Conservation (phyloP, 768 basidiomycete genomes). For the Melanogaster broomeanus region DNA sequence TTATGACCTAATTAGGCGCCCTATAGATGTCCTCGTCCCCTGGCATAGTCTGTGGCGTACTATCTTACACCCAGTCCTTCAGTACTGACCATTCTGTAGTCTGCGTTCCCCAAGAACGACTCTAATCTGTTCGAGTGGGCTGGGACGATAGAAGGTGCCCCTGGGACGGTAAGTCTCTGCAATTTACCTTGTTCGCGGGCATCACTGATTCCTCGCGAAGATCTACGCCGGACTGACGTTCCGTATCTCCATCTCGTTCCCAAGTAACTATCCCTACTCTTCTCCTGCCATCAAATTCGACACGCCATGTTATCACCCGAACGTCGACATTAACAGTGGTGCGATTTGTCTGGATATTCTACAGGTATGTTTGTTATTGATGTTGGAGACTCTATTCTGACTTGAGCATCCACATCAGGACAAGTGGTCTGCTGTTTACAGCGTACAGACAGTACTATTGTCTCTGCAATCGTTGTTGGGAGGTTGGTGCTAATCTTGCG, state of each 20-base stretch:
- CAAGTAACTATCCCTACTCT: constrained; percentile 85
- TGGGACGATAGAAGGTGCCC: constrained; percentile 82
- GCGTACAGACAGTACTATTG: constrained; percentile 85
- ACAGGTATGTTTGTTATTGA: constrained; percentile 50
- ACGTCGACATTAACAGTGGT: constrained; percentile 77
- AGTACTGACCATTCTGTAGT: constrained; percentile 44
- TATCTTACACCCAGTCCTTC: neutral
- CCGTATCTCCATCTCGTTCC: constrained; percentile 84
- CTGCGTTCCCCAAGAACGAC: constrained; percentile 87
- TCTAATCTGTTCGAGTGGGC: constrained; percentile 89
- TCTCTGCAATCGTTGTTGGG: constrained; percentile 88
- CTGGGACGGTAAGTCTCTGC: constrained; percentile 53
- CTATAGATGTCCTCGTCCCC: constrained; percentile 85
- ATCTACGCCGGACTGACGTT: constrained; percentile 80
- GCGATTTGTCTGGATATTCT: constrained; percentile 88
- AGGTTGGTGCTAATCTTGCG: constrained; percentile 48
- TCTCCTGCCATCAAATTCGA: constrained; percentile 87
- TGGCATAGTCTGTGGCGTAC: constrained; percentile 63
- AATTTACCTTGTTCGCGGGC: neutral
- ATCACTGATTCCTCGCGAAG: constrained; percentile 35
- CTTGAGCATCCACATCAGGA: constrained; percentile 49
- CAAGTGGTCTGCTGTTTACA: constrained; percentile 93
- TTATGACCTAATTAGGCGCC: constrained; percentile 5
- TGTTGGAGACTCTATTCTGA: constrained; percentile 3
- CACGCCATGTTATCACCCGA: constrained; percentile 89